Base-by-base conservation (phyloP, 441 rosid genomes). In the California macrophylla region DNA sequence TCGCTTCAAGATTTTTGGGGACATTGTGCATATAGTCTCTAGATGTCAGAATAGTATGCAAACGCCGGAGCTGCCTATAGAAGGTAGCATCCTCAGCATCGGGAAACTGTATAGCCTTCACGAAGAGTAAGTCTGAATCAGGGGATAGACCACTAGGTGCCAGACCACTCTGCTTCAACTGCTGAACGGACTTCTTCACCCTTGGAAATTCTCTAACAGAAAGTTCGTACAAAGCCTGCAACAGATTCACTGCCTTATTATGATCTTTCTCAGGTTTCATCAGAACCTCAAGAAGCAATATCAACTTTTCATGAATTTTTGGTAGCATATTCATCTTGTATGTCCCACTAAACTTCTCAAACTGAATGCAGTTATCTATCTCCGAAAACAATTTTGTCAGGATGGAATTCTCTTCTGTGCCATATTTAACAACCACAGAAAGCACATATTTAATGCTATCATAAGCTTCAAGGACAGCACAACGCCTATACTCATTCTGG, bases 391-490 rank as follows among this genome's bases (percentile, higher is more conserved):
- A 73, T 12, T 16, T 29, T 3, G 7, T 3, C 72, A 68, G 58
- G 13, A 68, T 64, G 13, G 69, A 47, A 32, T 73, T 66, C 69
- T 73, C 76, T 64, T 64, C 32, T 0, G 72, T 47, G 29, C n/a
- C 0, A 10, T 32, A 1, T 30, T 52, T 69, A 24, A 73, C 65
- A 1, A 73, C 69, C 21, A 0, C 18, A 20, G 36, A 34, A 6
- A 73, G 66, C 72, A 68, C 52, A 38, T 63, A 38, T 68, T 64
- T 68, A 25, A 74, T 63, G 45, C 69, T 62, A 32, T 64, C 72
- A 36, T 74, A 74, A 21, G 69, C 69, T 50, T 74, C 76, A 20
- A 74, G 20, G 28, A 74, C 68, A 28, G 76, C 76, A 64, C 72
- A 74, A 50, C 76, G 72, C 13, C 65, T 68, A 12, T 62, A 47